Base-by-base conservation (phyloP, 1,284 basidiomycete genomes). In the Melampsora abietis-canadensis region DNA sequence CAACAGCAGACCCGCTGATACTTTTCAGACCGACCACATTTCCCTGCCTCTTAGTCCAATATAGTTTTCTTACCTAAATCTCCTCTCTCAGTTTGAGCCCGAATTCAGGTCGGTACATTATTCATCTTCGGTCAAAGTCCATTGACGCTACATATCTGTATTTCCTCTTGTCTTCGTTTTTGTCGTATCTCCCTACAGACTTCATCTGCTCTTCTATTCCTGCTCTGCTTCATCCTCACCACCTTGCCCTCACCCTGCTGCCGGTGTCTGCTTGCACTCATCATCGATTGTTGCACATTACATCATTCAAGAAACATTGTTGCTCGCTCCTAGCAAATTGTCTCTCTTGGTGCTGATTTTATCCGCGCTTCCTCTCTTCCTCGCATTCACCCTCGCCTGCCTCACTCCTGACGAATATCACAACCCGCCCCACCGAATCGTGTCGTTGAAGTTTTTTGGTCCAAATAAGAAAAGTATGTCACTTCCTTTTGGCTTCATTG, bases 81-180 rank as follows among this genome's bases (percentile, higher is more conserved):
- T 57, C 14, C 21, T 54, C 27, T 17, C n/a, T 24, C 51, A 57
- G 51, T 30, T 57, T 21, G 51, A 57, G 51, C 51, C 17, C 51
- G 19, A 57, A 57, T 57, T 21, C 51, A 57, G 51, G 51, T 57
- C 51, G 51, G 51, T 57, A 44, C 51, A 21, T 15, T 12, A 8
- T 57, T 57, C 51, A 57, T 57, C 51, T 21, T 57, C 51, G 51
- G 51, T 30, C 24, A 24, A 24, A 57, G 51, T 57, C 51, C 48
- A n/a, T 24, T 10, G 10, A 51, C 48, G 17, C 48, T n/a, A 51
- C 48, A 34, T 34, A 34, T 44, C 19, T n/a, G 19, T 57, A 30
- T 57, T 57, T 57, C 51, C 51, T 57, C 7, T 30, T 10, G n/a
- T 24, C 51, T 30, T 21, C 51, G n/a, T 24, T 21, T n/a, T 57